Percentiles rank a stretch among this genome's conserved stretches.
Conservation (phyloP, 164 flowering plant genomes). For the Umbellularia californica region DNA sequence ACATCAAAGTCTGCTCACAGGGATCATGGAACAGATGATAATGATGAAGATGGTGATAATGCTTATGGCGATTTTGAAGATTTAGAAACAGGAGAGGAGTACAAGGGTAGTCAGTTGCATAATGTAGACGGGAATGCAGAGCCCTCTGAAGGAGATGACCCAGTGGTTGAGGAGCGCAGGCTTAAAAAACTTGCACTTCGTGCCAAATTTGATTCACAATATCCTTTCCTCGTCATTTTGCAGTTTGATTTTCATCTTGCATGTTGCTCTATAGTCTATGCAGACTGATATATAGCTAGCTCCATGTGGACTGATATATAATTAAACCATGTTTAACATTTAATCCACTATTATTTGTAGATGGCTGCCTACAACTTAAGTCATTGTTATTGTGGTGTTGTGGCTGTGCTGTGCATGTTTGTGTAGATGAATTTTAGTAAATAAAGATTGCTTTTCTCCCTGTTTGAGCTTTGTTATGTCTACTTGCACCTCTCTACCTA, state of each 20-base stretch:
- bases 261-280: not conserved
- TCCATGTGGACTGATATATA: not conserved
- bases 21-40: conserved; percentile 35
- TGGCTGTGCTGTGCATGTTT: not conserved
- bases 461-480: not conserved
- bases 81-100: conserved; percentile 73
- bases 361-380: not conserved
- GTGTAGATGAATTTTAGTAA: not conserved
- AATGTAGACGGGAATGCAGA: conserved; percentile 17
- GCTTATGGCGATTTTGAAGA: conserved; percentile 90
- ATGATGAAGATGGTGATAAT: conserved; percentile 40
- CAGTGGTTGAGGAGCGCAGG: conserved; percentile 52
- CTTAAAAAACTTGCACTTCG: conserved; percentile 86
- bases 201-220: conserved; percentile 84
- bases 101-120: conserved; percentile 23
- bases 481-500: not conserved
- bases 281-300: not conserved
- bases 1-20: conserved; percentile 77
- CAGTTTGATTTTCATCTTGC: not conserved
- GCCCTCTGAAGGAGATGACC: conserved; percentile 30
- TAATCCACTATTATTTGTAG: not conserved
- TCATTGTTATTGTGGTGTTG: not conserved
- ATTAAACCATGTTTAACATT: no score
- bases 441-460: not conserved
- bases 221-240: conserved; percentile 44